Evolutionary conservation across 2,329 filamentous ascomycete species (phyloP).

Genomic region (Sphaerostilbella broomeana): DNA sequence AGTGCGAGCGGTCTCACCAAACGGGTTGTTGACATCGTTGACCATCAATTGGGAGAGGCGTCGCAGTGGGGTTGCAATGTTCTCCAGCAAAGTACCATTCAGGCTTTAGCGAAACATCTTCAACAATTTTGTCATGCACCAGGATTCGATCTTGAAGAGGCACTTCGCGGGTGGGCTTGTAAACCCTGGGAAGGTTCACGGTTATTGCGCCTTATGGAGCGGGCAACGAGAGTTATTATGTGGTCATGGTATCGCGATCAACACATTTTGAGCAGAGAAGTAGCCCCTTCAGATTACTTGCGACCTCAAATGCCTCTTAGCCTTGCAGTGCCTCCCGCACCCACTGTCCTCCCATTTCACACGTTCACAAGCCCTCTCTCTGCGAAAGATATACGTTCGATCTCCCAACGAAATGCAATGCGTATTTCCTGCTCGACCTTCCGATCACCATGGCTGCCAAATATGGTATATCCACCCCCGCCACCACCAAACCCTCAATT

Average conservation of each 20-base stretch:
- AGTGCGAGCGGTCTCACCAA: constrained; percentile 75
- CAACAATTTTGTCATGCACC: constrained; percentile 31
- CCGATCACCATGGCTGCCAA: constrained; percentile 77
- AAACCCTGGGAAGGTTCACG: constrained; percentile 84
- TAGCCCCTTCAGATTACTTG: constrained; percentile 51
- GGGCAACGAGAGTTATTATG: constrained; percentile 67
- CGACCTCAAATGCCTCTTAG: constrained; percentile 66
- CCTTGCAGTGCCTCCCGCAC: constrained; percentile 75
- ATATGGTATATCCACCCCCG: constrained; percentile 77
- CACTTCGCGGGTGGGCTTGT: constrained; percentile 57
- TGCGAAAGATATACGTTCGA: constrained; percentile 83
- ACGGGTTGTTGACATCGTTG: constrained; percentile 83
- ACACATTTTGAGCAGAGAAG: constrained; percentile 56
- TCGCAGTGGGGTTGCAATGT: constrained; percentile 76
- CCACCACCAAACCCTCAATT: constrained; percentile 72
- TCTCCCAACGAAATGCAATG: constrained; percentile 89
- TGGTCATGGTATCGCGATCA: constrained; percentile 86
- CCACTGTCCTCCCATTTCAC: constrained; percentile 93
- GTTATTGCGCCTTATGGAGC: constrained; percentile 75
- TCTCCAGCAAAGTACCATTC: constrained; percentile 50
- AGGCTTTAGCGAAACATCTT: constrained; percentile 44
- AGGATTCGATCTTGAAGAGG: constrained; percentile 32
- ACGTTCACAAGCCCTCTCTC: constrained; percentile 94
- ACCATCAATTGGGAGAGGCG: constrained; percentile 79
- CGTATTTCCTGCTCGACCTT: constrained; percentile 89